Evolutionary conservation across 2,329 filamentous ascomycete species (phyloP).

Genomic region (Phialophora verrucosa): DNA sequence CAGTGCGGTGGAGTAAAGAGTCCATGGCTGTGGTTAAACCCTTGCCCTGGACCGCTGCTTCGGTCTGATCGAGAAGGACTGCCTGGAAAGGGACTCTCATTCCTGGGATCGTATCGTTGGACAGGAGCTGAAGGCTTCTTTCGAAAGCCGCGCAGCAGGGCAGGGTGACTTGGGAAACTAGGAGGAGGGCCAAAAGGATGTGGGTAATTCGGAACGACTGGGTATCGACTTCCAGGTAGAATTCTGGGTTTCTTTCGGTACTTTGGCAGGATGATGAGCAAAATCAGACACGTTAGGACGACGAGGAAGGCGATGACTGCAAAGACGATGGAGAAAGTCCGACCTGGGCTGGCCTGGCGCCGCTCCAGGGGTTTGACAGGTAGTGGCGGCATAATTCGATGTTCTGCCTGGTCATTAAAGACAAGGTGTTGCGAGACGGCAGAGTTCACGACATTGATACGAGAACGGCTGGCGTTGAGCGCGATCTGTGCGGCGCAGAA

Average conservation of each 20-base stretch:
- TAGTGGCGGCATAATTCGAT: conserved; percentile 17
- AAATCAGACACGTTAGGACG: conserved; percentile 31
- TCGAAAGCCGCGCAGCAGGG: conserved; percentile 28
- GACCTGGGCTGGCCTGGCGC: conserved; percentile 20
- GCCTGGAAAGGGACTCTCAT: conserved; percentile 33
- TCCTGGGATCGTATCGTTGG: conserved; percentile 34
- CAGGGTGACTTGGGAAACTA: conserved; percentile 34
- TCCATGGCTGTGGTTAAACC: conserved; percentile 22
- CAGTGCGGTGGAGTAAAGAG: conserved; percentile 31
- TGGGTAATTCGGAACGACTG: conserved; percentile 9
- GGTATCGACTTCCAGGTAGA: conserved; percentile 11
- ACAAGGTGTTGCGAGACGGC: neutral
- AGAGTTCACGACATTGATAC: neutral
- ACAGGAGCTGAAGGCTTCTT: conserved; percentile 20
- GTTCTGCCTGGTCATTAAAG: neutral
- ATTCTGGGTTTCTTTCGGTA: conserved; percentile 27
- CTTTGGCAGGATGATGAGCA: conserved; percentile 33
- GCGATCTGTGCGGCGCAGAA: neutral
- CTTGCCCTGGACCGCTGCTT: neutral
- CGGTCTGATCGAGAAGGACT: conserved; percentile 18
- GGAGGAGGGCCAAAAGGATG: conserved; percentile 16
- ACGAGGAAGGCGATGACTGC: conserved; percentile 31
- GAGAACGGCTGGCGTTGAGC: neutral
- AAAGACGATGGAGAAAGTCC: conserved; percentile 32
- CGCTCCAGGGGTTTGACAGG: conserved; percentile 19